These are phyloP conservation scores for Globisporangium rhizosaccharum DNA, from an alignment of 352 stramenopile species.

Conservation along the genomic window DNA sequence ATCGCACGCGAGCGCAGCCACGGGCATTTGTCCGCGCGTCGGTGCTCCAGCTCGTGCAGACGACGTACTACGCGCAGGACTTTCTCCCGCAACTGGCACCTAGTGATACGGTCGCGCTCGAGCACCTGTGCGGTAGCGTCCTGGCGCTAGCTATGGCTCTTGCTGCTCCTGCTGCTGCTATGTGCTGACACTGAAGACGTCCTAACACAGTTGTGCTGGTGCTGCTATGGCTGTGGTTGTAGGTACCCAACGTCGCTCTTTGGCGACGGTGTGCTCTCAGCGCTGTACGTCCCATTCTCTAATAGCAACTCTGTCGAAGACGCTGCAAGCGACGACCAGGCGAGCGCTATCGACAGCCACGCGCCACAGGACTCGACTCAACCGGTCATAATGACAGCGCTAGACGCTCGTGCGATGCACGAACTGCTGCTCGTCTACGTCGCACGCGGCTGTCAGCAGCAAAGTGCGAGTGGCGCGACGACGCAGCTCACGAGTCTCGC, in stretches of 20 bases:
- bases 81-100: slow-evolving; percentile 21
- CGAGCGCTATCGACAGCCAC: not conserved
- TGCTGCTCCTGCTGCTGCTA: too few species aligned
- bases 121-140: slow-evolving; percentile 24
- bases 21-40: slow-evolving; percentile 25
- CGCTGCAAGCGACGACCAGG: not conserved
- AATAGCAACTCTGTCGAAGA: not conserved
- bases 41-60: slow-evolving; percentile 38
- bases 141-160: not conserved
- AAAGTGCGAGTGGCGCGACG: not conserved
- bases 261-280: slow-evolving; percentile 21
- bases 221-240: slow-evolving; percentile 6
- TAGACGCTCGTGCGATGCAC: slow-evolving; percentile 22
- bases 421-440: slow-evolving; percentile 35
- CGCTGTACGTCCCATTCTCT: slow-evolving; percentile 23
- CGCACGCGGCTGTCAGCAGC: slow-evolving; percentile 14
- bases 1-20: not conserved
- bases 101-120: slow-evolving; percentile 16
- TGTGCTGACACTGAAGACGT: not conserved
- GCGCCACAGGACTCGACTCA: not conserved
- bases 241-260: slow-evolving; percentile 32
- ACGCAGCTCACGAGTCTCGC: slow-evolving; percentile 23
- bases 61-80: slow-evolving; percentile 20
- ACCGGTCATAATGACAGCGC: slow-evolving; percentile 14
- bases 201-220: not conserved